phyloP scores from a whole-genome alignment of 768 basidiomycete genomes.

The Lactarius hengduanensis region DNA sequence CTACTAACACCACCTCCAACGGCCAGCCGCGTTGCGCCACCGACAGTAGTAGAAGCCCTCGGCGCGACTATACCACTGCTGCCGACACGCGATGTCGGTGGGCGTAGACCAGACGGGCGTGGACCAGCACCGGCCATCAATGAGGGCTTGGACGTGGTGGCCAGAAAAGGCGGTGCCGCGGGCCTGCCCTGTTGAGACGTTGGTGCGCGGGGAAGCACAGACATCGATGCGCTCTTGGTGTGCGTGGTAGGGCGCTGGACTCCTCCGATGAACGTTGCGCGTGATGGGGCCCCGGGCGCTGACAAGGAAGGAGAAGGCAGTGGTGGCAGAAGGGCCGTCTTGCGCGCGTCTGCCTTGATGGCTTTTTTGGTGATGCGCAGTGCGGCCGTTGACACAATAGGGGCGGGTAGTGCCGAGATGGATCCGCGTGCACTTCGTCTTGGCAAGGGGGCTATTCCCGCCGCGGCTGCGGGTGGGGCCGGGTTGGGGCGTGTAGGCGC shows the following conservation, averaged over 20 bases:
- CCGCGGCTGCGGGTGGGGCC: neutral
- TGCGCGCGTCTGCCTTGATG: neutral
- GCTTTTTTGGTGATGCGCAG: constrained; percentile 9
- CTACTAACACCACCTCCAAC: neutral
- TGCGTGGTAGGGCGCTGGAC: constrained; percentile 16
- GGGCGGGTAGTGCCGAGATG: constrained; percentile 16
- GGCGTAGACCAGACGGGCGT: constrained; percentile 16
- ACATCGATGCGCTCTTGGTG: neutral
- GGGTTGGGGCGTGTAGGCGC: neutral
- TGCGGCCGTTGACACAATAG: neutral
- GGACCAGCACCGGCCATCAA: neutral
- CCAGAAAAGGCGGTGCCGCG: neutral
- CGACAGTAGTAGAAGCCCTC: neutral
- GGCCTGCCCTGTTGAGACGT: constrained; percentile 5
- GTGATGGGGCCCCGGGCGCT: neutral
- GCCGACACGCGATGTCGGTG: constrained; percentile 11
- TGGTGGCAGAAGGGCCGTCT: neutral
- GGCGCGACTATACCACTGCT: neutral
- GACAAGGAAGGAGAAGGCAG: neutral
- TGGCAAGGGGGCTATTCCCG: neutral
- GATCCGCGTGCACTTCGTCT: constrained; percentile 13
- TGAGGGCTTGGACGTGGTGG: neutral
- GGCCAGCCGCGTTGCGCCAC: neutral
- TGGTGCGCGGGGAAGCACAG: neutral
- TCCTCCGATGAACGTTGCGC: constrained; percentile 8